Evolutionary conservation across 2,329 filamentous ascomycete species (phyloP).

Genomic region (Neofusicoccum kwambonambiense): DNA sequence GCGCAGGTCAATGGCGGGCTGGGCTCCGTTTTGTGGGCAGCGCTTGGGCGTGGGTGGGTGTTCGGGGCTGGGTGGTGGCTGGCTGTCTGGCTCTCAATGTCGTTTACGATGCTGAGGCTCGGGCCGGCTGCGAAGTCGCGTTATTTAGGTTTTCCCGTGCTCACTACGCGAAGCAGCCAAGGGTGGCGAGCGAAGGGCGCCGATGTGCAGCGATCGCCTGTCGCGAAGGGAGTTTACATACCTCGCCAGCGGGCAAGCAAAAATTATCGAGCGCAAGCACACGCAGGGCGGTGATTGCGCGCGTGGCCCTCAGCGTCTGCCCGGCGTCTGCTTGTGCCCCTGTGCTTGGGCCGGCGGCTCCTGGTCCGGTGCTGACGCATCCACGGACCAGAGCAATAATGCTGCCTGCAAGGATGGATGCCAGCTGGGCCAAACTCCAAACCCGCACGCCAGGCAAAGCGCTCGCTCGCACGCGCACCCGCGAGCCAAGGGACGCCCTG

Average conservation of each 20-base stretch:
- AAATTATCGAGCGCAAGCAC: neutral
- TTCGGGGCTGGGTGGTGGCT: slow-evolving; percentile 10
- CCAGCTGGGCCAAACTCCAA: neutral
- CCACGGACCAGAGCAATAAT: neutral
- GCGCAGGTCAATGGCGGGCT: slow-evolving; percentile 22
- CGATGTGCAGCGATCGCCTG: neutral
- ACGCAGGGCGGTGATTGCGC: neutral
- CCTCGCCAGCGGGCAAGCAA: neutral
- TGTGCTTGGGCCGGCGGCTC: neutral
- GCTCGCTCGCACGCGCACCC: neutral
- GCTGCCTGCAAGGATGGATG: neutral
- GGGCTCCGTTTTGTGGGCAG: neutral
- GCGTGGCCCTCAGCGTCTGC: neutral
- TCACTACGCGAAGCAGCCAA: slow-evolving; percentile 14
- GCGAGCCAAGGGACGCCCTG: neutral
- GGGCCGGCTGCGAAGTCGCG: slow-evolving; percentile 17
- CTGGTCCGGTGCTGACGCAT: neutral
- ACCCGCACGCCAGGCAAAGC: neutral
- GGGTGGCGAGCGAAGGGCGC: slow-evolving; percentile 13
- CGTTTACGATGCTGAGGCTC: slow-evolving; percentile 18
- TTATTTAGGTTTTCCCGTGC: slow-evolving; percentile 17
- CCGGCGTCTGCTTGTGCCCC: neutral
- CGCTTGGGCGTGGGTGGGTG: neutral
- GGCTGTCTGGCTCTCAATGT: neutral
- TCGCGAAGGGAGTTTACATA: neutral